Evolutionary conservation across 2,329 filamentous ascomycete species (phyloP).

Genomic region (Venturia nashicola): DNA sequence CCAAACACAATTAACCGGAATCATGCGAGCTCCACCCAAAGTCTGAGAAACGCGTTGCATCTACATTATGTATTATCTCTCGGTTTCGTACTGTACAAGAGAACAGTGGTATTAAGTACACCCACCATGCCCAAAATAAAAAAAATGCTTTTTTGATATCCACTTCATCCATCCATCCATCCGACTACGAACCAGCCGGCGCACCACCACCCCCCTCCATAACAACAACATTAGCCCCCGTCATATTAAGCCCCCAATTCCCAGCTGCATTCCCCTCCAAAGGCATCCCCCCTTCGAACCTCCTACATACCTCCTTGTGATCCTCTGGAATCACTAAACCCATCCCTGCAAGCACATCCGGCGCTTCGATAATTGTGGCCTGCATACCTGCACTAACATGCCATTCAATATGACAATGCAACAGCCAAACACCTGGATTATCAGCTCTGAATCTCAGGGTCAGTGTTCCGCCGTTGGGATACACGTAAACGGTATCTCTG

Average conservation of each 20-base stretch:
- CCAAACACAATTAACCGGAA: too few relatives aligned
- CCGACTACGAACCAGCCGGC: not conserved
- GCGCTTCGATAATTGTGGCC: constrained; percentile 39
- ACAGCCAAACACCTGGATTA: constrained; percentile 31
- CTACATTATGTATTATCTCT: too few relatives aligned
- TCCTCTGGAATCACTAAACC: constrained; percentile 34
- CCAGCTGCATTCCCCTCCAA: constrained; percentile 61
- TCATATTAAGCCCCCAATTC: constrained; percentile 36
- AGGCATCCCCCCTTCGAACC: constrained; percentile 35
- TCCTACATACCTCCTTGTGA: constrained; percentile 47
- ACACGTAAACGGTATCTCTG: constrained; percentile 42
- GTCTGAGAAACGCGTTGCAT: too few relatives aligned
- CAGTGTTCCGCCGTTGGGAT: constrained; percentile 42
- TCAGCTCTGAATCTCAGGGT: constrained; percentile 43
- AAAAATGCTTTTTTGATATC: too few relatives aligned
- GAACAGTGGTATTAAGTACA: too few relatives aligned
- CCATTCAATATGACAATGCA: constrained; percentile 17
- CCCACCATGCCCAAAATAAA: too few relatives aligned
- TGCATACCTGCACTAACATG: constrained; percentile 25
- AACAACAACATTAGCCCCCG: not conserved
- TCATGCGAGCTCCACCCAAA: too few relatives aligned
- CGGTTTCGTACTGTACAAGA: too few relatives aligned
- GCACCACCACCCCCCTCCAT: not conserved
- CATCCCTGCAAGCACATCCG: constrained; percentile 49
- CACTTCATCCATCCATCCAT: too few relatives aligned